Evolutionary conservation across 805 yeast genomes (phyloP).

Genomic region (Yamadazyma sp.): DNA sequence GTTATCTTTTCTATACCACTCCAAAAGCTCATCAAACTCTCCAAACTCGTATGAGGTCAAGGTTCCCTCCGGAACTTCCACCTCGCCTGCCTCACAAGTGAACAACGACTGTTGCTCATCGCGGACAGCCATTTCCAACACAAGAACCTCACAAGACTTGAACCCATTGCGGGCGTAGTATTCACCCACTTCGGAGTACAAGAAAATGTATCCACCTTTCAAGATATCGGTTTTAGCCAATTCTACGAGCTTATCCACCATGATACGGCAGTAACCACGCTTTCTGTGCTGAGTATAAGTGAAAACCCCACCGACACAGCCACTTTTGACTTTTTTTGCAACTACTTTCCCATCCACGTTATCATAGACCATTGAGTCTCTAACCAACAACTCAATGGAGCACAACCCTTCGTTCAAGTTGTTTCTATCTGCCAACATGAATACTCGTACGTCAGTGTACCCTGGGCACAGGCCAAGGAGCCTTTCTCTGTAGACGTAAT

Average conservation of each 20-base stretch:
- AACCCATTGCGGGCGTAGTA: slow-evolving; percentile 40
- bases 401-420: slow-evolving; percentile 23
- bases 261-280: slow-evolving; percentile 37
- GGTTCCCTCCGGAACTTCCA: slow-evolving; percentile 6
- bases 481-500: slow-evolving; percentile 36
- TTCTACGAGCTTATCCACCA: slow-evolving; percentile 39
- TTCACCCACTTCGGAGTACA: slow-evolving; percentile 46
- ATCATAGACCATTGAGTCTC: slow-evolving; percentile 29
- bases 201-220: slow-evolving; percentile 33
- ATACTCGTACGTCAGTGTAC: slow-evolving; percentile 19
- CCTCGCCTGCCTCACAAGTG: slow-evolving; percentile 1
- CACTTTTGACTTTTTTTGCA: slow-evolving; percentile 19
- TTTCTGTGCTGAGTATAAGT: slow-evolving; percentile 38
- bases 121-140: slow-evolving; percentile 16
- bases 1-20: slow-evolving; percentile 21
- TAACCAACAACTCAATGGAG: slow-evolving; percentile 35
- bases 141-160: slow-evolving; percentile 36
- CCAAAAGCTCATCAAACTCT: slow-evolving; percentile 27
- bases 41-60: slow-evolving; percentile 25
- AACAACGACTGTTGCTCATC: not conserved
- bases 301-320: slow-evolving; percentile 44
- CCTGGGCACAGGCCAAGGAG: slow-evolving; percentile 23
- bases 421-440: slow-evolving; percentile 22
- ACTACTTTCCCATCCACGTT: slow-evolving; percentile 10
- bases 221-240: slow-evolving; percentile 25